Percentiles rank a stretch among this genome's conserved stretches.
These are phyloP conservation scores for Penicillium expansum DNA, from an alignment of 2,329 filamentous ascomycete species.

Conservation along the genomic window DNA sequence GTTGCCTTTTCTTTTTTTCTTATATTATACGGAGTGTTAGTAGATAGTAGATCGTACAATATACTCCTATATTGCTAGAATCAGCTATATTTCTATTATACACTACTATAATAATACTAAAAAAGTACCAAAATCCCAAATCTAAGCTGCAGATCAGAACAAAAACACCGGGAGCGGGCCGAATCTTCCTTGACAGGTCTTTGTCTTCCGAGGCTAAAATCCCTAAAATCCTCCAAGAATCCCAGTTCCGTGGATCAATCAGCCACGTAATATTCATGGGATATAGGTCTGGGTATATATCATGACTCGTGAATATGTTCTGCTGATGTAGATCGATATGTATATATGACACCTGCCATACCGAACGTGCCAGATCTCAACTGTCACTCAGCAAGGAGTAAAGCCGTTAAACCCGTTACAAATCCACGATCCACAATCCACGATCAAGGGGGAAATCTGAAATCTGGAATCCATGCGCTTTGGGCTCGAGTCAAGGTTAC, in stretches of 20 bases:
- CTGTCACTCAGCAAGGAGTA: not conserved
- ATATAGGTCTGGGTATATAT: not conserved
- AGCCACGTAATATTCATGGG: constrained; percentile 3
- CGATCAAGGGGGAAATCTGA: not conserved
- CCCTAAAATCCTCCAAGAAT: not conserved
- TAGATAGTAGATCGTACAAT: not conserved
- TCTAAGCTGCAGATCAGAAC: not conserved
- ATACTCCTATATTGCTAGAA: no score
- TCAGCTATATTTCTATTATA: no score
- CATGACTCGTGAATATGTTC: not conserved
- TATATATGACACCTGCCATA: no score
- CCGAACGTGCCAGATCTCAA: no score
- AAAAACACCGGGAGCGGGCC: constrained; percentile 23
- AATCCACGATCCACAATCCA: constrained; percentile 3
- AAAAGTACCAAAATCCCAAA: no score
- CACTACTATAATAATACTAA: no score
- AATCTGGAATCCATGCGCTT: not conserved
- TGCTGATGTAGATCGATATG: no score
- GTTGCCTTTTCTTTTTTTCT: constrained; percentile 17
- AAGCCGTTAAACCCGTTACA: not conserved
- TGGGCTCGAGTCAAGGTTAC: constrained; percentile 1
- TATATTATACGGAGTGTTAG: no score
- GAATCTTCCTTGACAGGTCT: constrained; percentile 25
- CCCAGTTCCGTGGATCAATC: constrained; percentile 6
- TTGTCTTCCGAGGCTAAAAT: constrained; percentile 10